Conservation (phyloP, 371 early-diverging fungal species). For the Phascolomyces articulosus region DNA sequence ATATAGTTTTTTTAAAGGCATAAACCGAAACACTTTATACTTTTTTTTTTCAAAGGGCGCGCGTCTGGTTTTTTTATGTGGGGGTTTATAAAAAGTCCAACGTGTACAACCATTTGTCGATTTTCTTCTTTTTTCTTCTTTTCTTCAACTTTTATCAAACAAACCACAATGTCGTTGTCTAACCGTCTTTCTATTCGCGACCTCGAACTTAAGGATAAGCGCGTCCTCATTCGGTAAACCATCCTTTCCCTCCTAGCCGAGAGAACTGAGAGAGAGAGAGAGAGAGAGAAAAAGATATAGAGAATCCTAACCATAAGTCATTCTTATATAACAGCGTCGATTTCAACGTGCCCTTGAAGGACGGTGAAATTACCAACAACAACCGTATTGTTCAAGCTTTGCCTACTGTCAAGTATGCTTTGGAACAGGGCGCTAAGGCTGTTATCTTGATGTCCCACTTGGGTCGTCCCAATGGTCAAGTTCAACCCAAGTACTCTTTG, state of each 20-base stretch:
- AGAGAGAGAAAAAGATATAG: too few relatives aligned
- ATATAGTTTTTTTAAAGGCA: not conserved
- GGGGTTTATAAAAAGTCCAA: not conserved
- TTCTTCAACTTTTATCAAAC: conserved; percentile 11
- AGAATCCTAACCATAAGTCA: not conserved
- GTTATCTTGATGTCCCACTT: conserved; percentile 98
- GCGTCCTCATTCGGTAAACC: conserved; percentile 89
- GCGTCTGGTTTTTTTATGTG: not conserved
- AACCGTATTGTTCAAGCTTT: conserved; percentile 96
- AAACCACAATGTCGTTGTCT: conserved; percentile 51
- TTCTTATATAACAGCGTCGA: conserved; percentile 79
- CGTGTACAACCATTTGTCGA: not conserved
- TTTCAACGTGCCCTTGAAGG: conserved; percentile 98
- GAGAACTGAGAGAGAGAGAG: too few relatives aligned
- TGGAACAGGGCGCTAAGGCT: conserved; percentile 84
- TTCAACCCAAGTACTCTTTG: conserved; percentile 87
- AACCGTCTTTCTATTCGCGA: conserved; percentile 87
- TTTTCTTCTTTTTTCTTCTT: conserved; percentile 11
- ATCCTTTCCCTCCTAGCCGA: not conserved
- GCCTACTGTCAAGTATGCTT: conserved; percentile 93
- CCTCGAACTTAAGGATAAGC: conserved; percentile 85
- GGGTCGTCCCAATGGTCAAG: conserved; percentile 97
- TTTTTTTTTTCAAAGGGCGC: conserved; percentile 4
- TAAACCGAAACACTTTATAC: conserved; percentile 5
- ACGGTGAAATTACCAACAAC: conserved; percentile 94